phyloP scores from a whole-genome alignment of 2,329 filamentous ascomycete genomes.

The Botrytis fragariae region DNA sequence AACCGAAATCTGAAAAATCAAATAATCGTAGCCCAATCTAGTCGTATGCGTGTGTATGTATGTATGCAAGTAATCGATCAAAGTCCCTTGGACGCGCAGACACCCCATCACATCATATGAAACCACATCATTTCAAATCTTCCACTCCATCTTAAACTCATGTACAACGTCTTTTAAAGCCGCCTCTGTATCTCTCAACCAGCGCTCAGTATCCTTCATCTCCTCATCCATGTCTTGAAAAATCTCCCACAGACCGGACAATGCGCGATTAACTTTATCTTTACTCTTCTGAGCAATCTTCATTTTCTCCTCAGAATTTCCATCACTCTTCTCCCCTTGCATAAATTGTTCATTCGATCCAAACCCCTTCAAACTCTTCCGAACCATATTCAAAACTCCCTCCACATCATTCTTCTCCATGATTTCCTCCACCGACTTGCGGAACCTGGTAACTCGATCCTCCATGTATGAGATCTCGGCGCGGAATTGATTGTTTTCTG shows the following conservation, averaged over 20 bases:
- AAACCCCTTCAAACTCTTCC: not conserved
- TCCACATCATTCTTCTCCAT: not conserved
- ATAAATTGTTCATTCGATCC: not conserved
- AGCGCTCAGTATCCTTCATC: not conserved
- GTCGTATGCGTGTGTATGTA: not conserved
- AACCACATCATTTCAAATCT: not conserved
- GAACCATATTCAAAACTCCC: not conserved
- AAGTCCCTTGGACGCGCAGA: not conserved
- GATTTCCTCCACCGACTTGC: not conserved
- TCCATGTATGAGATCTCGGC: not conserved
- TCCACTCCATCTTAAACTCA: not conserved
- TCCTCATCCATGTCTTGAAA: not conserved
- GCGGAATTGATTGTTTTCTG: not conserved
- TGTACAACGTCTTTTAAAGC: not conserved
- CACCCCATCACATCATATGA: not conserved
- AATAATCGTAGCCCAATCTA: not conserved
- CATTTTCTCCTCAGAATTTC: not conserved
- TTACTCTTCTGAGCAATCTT: not conserved
- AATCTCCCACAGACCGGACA: not conserved
- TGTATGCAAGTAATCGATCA: slow-evolving; percentile 2
- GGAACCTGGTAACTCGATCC: not conserved
- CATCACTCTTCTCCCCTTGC: not conserved
- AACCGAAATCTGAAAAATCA: not conserved
- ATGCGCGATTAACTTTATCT: not conserved
- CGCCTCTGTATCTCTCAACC: not conserved